Evolutionary conservation across 345 rosid species (phyloP), one percentile per base, ranked within the genome.

Genomic region (Eucalyptus marginata): DNA sequence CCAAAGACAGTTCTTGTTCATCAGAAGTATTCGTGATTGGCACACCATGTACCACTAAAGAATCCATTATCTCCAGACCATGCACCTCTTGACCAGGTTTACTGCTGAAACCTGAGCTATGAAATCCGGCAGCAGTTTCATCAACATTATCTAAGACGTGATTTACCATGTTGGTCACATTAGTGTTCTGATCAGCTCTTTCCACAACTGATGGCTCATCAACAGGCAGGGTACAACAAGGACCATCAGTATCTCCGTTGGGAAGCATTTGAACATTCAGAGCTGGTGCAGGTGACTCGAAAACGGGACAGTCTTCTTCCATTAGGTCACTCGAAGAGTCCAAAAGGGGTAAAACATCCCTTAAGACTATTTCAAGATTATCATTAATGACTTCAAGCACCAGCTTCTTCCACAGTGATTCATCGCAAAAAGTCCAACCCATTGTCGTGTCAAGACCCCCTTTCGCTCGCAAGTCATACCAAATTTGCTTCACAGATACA

Each of bases 401-500:
- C 92, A 96, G 90, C 87, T 89, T 90, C 91, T 90, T 71, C 94
- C 95, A 94, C n/a, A 91, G 49, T 52, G 88, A 66, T 91, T 90
- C 89, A 31, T 86, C 87, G 24, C 89, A 58, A 79, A 91, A 94
- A 91, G 95, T 95, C 97, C 97, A 97, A 24, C 94, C 93, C 86
- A 89, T 88, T 52, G 94, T 86, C 90, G 88, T 92, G 83, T 87
- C 54, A 93, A 94, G 93, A 31, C 87, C 92, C 17, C 90, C 87
- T 64, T 88, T 94, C 87, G 88, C 94, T 86, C 94, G 90, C 86
- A 96, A 68, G 88, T 95, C 99, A 90, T 93, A 95, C 99, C 99
- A 97, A 88, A 96, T 91, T 91, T 95, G 97, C 90, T 92, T 91
- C 52, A 91, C 90, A 11, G 98, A 97, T 87, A 95, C 94, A 25